phyloP scores from a whole-genome alignment of 2,329 filamentous ascomycete genomes.

The Blumeriella jaapii region DNA sequence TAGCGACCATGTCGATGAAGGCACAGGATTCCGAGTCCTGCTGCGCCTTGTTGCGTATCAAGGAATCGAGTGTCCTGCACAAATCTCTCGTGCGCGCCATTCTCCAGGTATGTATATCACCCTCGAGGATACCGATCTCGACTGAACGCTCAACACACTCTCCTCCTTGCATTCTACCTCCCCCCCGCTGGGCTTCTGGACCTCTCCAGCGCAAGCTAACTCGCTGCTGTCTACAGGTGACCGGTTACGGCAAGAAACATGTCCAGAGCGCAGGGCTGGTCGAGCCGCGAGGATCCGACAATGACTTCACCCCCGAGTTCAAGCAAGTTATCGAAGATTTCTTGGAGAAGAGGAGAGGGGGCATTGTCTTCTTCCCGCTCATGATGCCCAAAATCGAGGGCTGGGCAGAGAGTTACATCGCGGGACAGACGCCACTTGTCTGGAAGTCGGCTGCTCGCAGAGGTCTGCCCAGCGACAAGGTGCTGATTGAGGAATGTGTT shows the following conservation, averaged over 20 bases:
- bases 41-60: slow-evolving; percentile 1
- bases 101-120: slow-evolving; percentile 1
- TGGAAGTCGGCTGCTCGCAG: background rate
- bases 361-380: slow-evolving; percentile 5
- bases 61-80: background rate
- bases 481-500: background rate
- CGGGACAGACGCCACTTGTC: background rate
- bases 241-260: slow-evolving; percentile 4
- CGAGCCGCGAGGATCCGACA: background rate
- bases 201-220: background rate
- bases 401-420: slow-evolving; percentile 1
- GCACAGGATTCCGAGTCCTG: background rate
- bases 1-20: background rate
- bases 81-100: slow-evolving; percentile 3
- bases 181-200: background rate
- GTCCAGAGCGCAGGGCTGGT: slow-evolving; percentile 1
- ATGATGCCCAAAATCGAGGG: slow-evolving; percentile 2
- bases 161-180: too few relatives aligned
- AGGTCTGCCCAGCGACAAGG: background rate
- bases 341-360: slow-evolving; percentile 1
- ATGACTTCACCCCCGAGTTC: slow-evolving; percentile 1
- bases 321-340: slow-evolving; percentile 4
- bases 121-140: too few relatives aligned
- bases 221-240: slow-evolving; percentile 1
- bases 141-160: too few relatives aligned